Evolutionary conservation across 768 basidiomycete genomes (phyloP).

Genomic region (Leccinum ochraceum): DNA sequence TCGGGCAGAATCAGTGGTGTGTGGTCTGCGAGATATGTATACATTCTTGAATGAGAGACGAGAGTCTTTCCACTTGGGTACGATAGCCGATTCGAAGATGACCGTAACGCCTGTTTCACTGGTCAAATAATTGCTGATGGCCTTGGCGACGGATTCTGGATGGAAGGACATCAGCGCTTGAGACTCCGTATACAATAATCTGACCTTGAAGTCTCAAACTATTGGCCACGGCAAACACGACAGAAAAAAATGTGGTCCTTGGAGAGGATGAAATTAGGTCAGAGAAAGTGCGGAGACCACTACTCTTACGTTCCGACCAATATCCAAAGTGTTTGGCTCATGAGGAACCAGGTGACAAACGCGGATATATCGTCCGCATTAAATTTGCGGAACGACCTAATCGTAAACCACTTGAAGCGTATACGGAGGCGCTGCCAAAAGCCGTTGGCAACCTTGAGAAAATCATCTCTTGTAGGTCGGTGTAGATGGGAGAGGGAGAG

Average conservation of each 20-base stretch:
- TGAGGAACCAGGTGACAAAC: conserved; percentile 92
- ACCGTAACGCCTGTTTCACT: conserved; percentile 91
- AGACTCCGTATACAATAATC: conserved; percentile 12
- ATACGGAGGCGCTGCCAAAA: conserved; percentile 89
- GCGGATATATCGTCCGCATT: conserved; percentile 97
- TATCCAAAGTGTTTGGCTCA: conserved; percentile 96
- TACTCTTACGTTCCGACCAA: conserved; percentile 66
- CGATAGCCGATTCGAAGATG: conserved; percentile 96
- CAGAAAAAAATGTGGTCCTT: conserved; percentile 95
- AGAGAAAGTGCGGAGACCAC: background rate
- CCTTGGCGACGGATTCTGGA: conserved; percentile 79
- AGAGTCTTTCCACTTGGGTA: conserved; percentile 96
- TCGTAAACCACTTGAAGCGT: conserved; percentile 97
- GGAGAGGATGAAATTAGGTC: conserved; percentile 4
- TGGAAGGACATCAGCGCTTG: conserved; percentile 9
- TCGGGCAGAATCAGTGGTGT: conserved; percentile 17
- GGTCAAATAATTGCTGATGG: conserved; percentile 91
- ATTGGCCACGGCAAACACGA: conserved; percentile 86
- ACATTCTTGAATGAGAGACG: conserved; percentile 97
- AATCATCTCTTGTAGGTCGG: conserved; percentile 85
- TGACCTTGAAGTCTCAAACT: conserved; percentile 82
- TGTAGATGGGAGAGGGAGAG: conserved; percentile 73
- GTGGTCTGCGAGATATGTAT: conserved; percentile 82
- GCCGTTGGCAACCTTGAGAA: conserved; percentile 81
- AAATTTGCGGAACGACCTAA: conserved; percentile 91